These are phyloP conservation scores for Nicotiana noctiflora DNA, from an alignment of 257 asterid genomes.

Conservation along the genomic window DNA sequence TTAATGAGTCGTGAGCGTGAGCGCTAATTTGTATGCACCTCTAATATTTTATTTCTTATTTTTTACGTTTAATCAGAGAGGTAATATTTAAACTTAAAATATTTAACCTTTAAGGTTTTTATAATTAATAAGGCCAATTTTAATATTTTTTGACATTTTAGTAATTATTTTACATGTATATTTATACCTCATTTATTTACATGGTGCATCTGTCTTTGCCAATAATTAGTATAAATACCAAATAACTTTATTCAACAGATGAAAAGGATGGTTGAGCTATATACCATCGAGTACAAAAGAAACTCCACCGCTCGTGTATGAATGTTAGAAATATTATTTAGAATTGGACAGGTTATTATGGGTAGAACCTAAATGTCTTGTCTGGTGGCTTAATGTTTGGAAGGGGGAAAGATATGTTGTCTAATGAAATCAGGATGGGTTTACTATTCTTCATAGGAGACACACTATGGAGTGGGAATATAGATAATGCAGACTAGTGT, in stretches of 20 bases:
- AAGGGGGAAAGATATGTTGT: background rate
- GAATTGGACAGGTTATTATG: background rate
- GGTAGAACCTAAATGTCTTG: background rate
- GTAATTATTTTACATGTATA: background rate
- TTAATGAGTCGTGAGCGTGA: background rate
- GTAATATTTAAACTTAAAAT: no score
- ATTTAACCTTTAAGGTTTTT: no score
- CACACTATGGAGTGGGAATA: background rate
- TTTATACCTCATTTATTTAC: background rate
- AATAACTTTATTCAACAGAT: background rate
- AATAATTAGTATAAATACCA: background rate
- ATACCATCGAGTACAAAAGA: background rate
- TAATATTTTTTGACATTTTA: background rate
- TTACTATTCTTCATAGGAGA: background rate
- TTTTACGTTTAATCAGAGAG: no score
- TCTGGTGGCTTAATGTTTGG: background rate
- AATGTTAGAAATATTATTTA: background rate
- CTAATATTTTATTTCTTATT: no score
- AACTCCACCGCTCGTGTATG: background rate
- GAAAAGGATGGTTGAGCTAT: background rate
- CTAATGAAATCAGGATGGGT: background rate
- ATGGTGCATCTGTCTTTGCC: background rate
- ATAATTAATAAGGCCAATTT: no score
- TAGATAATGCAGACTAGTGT: background rate
- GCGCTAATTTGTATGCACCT: no score